phyloP scores from a whole-genome alignment of 2,329 filamentous ascomycete species.

The Ophiocordyceps camponoti-floridani region DNA sequence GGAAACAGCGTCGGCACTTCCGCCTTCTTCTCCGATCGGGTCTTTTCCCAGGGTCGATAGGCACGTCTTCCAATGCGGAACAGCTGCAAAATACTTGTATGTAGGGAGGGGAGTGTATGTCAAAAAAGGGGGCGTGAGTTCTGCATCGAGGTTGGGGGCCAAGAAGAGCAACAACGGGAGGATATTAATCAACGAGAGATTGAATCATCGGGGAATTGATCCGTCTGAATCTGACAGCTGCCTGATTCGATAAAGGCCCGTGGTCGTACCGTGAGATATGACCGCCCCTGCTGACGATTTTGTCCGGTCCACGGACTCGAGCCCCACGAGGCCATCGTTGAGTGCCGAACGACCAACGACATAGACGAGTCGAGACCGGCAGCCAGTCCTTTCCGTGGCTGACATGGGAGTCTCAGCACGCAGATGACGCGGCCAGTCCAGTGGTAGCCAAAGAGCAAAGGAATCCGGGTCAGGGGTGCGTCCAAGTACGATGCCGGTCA shows the following conservation, averaged over 20 bases:
- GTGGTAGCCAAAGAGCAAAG: not conserved
- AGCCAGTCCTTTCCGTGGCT: not conserved
- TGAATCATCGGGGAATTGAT: no score
- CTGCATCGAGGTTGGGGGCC: not conserved
- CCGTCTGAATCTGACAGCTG: no score
- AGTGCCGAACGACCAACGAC: not conserved
- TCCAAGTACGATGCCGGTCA: not conserved
- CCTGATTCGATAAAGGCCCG: no score
- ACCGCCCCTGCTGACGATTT: not conserved
- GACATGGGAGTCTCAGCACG: not conserved
- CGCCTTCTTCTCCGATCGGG: not conserved
- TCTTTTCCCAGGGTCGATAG: not conserved
- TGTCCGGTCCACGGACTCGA: not conserved
- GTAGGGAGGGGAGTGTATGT: not conserved
- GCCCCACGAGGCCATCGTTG: not conserved
- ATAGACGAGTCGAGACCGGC: not conserved
- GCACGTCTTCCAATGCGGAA: conserved; percentile 2
- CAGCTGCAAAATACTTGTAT: no score
- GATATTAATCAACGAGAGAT: no score
- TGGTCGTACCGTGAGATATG: no score
- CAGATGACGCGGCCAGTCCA: no score
- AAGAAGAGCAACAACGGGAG: not conserved
- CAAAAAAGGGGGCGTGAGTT: not conserved
- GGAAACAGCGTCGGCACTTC: not conserved
- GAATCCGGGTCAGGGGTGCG: not conserved